Evolutionary conservation across 2,329 filamentous ascomycete species (phyloP).

Genomic region (Trichoderma endophyticum): DNA sequence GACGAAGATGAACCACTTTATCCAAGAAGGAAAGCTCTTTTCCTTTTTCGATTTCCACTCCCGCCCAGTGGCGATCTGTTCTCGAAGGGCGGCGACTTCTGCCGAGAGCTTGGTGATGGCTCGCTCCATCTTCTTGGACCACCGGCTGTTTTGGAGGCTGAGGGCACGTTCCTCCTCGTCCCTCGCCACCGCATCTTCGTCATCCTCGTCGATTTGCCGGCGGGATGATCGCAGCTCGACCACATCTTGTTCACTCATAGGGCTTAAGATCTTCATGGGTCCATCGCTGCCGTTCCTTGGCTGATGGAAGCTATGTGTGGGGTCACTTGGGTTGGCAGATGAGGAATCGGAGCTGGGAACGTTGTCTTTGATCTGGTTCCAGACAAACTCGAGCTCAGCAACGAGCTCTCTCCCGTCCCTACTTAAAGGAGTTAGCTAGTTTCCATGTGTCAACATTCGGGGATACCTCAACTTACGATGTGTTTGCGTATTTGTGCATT

Average conservation of each 20-base stretch:
- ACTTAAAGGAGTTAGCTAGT: neutral
- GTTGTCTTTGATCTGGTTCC: slow-evolving; percentile 95
- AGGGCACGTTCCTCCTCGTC: slow-evolving; percentile 25
- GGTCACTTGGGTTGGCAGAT: slow-evolving; percentile 47
- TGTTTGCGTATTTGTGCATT: slow-evolving; percentile 94
- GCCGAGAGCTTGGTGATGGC: slow-evolving; percentile 86
- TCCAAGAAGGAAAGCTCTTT: slow-evolving; percentile 65
- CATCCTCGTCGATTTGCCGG: slow-evolving; percentile 44
- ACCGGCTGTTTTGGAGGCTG: slow-evolving; percentile 45
- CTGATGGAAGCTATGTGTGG: slow-evolving; percentile 44
- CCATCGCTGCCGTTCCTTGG: slow-evolving; percentile 48
- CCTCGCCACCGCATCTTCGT: slow-evolving; percentile 40
- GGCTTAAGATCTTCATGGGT: slow-evolving; percentile 70
- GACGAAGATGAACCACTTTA: slow-evolving; percentile 67
- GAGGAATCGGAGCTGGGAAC: slow-evolving; percentile 61
- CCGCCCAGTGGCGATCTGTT: slow-evolving; percentile 78
- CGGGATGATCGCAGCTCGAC: slow-evolving; percentile 56
- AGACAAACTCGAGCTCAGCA: slow-evolving; percentile 95
- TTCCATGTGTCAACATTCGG: neutral
- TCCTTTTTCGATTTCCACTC: slow-evolving; percentile 66
- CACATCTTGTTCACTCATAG: slow-evolving; percentile 81
- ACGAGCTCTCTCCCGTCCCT: slow-evolving; percentile 84
- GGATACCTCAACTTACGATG: slow-evolving; percentile 49
- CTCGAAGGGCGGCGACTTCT: slow-evolving; percentile 85
- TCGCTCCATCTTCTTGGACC: slow-evolving; percentile 79